Evolutionary conservation across 169 alveolate species (phyloP), one percentile per base, ranked within the genome.

Genomic region (Cryptosporidium xiaoi): DNA sequence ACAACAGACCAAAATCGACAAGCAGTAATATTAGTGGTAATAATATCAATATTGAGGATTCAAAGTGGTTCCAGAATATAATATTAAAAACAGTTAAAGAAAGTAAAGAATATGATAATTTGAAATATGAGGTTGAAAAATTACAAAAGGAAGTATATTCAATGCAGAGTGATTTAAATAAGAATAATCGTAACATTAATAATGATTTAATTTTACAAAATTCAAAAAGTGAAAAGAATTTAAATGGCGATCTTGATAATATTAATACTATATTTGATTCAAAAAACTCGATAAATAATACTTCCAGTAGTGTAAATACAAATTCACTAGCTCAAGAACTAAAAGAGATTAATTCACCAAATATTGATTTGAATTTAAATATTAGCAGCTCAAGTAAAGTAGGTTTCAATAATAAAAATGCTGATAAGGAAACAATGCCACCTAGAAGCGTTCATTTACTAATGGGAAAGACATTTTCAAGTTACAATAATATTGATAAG

Each of bases 381-480:
- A 67, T 40, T 29, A 71, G 34, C 6, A 12, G 1, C 2, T 44
- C 40, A 4, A 77, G 50, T 44, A n/a, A 31, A 7, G 29, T 20
- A 3, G 20, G 40, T 44, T 40, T 40, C 4, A 40, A 6, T 8
- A 67, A 67, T 29, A 71, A 60, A 31, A 18, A 7, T 6, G 51
- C 40, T 1, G 64, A 44, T 20, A n/a, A 13, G 5, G 71, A 77
- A 60, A 44, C 71, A 18, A 77, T 77, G 15, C 87, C 87, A 34
- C 87, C 87, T 5, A 77, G 87, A 40, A 77, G 87, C 20, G 87
- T 77, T 18, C 87, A 77, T 13, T 33, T 77, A 60, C 31, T 77
- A 44, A 77, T 77, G 87, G 87, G 87, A 15, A 62, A 77, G 24
- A 77, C 87, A 1, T 60, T 77, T 7, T 60, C 87, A 15, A 77